Base-by-base conservation (phyloP, 1,284 basidiomycete genomes). In the Mrakiaceae sp. region DNA sequence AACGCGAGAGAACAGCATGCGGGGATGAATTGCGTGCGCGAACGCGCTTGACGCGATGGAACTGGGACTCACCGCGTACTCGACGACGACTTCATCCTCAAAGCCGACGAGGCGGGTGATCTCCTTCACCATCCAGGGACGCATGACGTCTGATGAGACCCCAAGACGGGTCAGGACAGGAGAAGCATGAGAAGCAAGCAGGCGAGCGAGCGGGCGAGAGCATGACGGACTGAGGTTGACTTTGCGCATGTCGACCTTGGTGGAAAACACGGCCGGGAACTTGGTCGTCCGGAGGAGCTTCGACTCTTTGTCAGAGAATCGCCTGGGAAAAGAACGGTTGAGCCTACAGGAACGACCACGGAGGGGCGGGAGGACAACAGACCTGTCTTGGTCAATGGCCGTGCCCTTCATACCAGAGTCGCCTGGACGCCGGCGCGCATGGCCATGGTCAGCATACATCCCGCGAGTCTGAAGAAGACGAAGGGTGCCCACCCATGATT, bases 71-170 rank as follows among this genome's bases (percentile, higher is more conserved):
- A 66, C 65, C 14, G 91, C 90, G 74, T 96, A 98, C 75, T 98
- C 95, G 42, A 96, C 86, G 44, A 98, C 88, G 50, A 98, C 87
- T 72, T 98, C 95, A 75, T 98, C 95, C 73, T 98, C 95, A 60
- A 98, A 86, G 5, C 92, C 91, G 50, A 95, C 84, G 39, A 97
- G 81, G 70, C 93, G 88, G 4, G 88, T 84, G 64, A 96, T 85
- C 73, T 90, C 90, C 78, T 90, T 90, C 4, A 90, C 86, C 66
- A 97, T 87, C 95, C 95, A 98, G 3, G 92, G 90, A 64, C 89
- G 81, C 72, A 97, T 87, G 14, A 78, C 77, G 14, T 71, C 27
- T 27, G 27, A 27, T 27, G 27, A 27, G 27, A 27, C 27, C 27
- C 27, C 66, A 42, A 9, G 14, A 27, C 10, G 42, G 56, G 51